Conservation (phyloP, 495 filamentous ascomycete genomes). For the Parathielavia appendiculata region DNA sequence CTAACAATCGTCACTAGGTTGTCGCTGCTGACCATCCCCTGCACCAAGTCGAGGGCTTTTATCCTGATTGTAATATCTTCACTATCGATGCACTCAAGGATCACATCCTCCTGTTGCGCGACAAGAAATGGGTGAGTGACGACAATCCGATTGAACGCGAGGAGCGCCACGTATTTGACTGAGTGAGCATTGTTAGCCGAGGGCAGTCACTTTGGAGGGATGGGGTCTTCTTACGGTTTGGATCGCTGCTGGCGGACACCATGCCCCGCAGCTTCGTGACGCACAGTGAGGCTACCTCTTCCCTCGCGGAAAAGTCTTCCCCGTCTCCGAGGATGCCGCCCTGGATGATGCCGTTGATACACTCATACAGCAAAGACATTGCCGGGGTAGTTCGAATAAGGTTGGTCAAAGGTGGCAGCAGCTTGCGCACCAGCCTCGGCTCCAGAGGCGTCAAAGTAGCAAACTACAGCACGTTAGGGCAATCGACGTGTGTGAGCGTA, state of each 20-base stretch:
- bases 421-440: conserved; percentile 81
- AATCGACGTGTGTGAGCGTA: neutral
- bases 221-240: conserved; percentile 62
- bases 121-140: conserved; percentile 80
- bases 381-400: conserved; percentile 91
- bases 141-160: conserved; percentile 95
- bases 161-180: conserved; percentile 96
- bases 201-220: no score
- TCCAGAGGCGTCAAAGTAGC: conserved; percentile 90
- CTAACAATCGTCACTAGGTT: conserved; percentile 79
- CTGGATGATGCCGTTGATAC: conserved; percentile 96
- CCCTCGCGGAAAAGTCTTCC: conserved; percentile 68
- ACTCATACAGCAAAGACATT: conserved; percentile 96
- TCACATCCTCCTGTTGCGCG: conserved; percentile 86
- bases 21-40: conserved; percentile 83
- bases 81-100: conserved; percentile 92
- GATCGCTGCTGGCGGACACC: conserved; percentile 86
- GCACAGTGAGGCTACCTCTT: conserved; percentile 91
- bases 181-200: neutral
- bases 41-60: conserved; percentile 83
- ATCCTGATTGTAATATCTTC: conserved; percentile 92
- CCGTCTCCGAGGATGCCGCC: conserved; percentile 83
- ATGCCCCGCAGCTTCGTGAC: conserved; percentile 90
- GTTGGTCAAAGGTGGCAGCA: conserved; percentile 88
- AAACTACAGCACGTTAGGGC: conserved; percentile 58